Percentiles rank a stretch among this genome's conserved stretches.
phyloP scores from a whole-genome alignment of 306 rosid genomes.

The Casuarina glauca region DNA sequence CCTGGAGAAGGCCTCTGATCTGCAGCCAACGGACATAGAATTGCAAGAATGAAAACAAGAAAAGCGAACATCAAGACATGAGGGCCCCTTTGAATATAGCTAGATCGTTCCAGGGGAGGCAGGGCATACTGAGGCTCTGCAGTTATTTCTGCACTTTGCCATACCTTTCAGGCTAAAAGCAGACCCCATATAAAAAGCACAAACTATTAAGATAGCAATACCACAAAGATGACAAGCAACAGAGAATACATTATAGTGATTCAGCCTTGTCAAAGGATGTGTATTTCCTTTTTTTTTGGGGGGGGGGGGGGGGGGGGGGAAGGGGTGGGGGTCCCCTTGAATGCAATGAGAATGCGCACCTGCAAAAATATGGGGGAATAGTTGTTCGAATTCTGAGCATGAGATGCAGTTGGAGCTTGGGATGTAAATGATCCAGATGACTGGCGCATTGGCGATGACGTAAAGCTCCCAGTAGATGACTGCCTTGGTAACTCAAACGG shows the following conservation, averaged over 20 bases:
- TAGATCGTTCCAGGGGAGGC: not conserved
- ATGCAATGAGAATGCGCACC: slow-evolving; percentile 42
- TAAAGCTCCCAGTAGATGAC: slow-evolving; percentile 55
- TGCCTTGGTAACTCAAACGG: slow-evolving; percentile 83
- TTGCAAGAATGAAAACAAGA: not conserved
- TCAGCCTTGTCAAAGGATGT: not conserved
- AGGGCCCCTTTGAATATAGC: not conserved
- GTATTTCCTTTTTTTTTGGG: not conserved
- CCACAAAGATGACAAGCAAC: not conserved
- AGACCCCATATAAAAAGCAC: not conserved
- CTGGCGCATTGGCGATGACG: slow-evolving; percentile 75
- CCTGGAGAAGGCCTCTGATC: slow-evolving; percentile 1
- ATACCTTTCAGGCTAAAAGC: not conserved
- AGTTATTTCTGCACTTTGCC: not conserved
- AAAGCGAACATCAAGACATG: not conserved
- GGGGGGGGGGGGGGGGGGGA: too few relatives aligned
- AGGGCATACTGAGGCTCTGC: not conserved
- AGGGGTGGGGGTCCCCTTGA: not conserved
- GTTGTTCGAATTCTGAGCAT: slow-evolving; percentile 63
- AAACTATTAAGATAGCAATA: not conserved
- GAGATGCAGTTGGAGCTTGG: slow-evolving; percentile 62
- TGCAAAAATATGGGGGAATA: slow-evolving; percentile 94
- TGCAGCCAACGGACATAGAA: not conserved
- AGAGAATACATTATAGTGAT: not conserved
- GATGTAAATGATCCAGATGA: slow-evolving; percentile 62